Base-by-base conservation (phyloP, 345 rosid genomes). In the Citrus glauca region DNA sequence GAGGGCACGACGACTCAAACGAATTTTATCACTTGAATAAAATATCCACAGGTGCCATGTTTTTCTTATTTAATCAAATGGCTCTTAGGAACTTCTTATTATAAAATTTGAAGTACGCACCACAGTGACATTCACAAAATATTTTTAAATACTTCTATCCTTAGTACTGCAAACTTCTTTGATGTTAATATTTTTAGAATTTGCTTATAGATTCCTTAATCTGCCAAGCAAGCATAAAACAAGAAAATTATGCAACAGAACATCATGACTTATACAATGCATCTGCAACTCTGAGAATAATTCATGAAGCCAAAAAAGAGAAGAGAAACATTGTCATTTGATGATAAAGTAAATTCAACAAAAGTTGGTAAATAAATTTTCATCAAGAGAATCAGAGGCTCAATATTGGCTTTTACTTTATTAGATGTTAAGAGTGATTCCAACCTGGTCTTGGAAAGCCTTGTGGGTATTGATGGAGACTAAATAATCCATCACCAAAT, bases 391-490 rank as follows among this genome's bases (percentile, higher is more conserved):
- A 67, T 53, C 28, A 33, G 53, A 24, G n/a, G 19, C 65, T 74
- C 55, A 50, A 32, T 38, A 45, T 17, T 33, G 45, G 33, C 10
- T 11, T 56, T 45, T 28, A 37, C 35, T 4, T 28, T 30, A 53
- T n/a, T 50, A 68, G 14, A 62, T 40, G 33, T 72, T 59, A 77
- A 16, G 61, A n/a, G 77, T 50, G 79, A 74, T 79, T 75, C 77
- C 63, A 71, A 92, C 98, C 90, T 79, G 95, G 93, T 75, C 40
- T 84, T 17, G 98, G 97, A 79, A 94, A 94, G 77, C 89, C 87
- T 84, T 82, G 82, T 42, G 98, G 98, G 81, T 66, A 84, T 59
- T 87, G 82, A 64, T 72, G 84, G 67, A 89, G 84, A 72, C 75
- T 76, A 68, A 92, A 82, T 61, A 87, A 85, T 20, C 95, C 98